Conservation (phyloP, 1,284 basidiomycete species). For the Ustilago tritici region DNA sequence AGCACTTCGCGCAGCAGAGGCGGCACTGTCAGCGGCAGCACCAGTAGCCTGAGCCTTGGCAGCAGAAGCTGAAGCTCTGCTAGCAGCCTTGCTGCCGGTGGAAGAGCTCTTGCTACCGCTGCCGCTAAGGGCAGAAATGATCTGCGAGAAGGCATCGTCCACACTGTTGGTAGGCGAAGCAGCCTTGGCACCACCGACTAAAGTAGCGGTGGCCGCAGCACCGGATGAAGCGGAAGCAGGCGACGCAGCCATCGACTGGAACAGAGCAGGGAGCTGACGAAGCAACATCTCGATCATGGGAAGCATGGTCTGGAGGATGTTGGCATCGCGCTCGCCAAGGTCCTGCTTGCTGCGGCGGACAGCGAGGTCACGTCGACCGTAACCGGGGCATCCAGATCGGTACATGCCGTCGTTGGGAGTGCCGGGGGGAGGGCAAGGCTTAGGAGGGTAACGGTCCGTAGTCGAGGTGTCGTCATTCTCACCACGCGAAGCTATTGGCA, state of each 20-base stretch:
- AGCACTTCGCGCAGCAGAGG: constrained; percentile 36
- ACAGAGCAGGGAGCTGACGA: constrained; percentile 38
- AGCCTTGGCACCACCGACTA: constrained; percentile 20
- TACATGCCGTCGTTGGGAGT: constrained; percentile 60
- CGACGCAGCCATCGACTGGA: constrained; percentile 25
- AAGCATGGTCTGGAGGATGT: constrained; percentile 40
- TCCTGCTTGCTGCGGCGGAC: constrained; percentile 32
- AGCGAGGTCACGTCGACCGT: constrained; percentile 52
- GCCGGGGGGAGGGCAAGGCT: constrained; percentile 48
- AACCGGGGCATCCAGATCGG: constrained; percentile 58
- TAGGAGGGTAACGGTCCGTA: constrained; percentile 28
- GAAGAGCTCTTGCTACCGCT: constrained; percentile 4
- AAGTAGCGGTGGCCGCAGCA: constrained; percentile 30
- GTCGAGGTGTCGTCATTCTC: constrained; percentile 27
- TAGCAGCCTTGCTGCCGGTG: constrained; percentile 18
- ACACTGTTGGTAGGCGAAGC: constrained; percentile 31
- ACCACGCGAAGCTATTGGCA: constrained; percentile 49
- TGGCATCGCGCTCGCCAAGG: constrained; percentile 44
- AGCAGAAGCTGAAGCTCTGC: neutral
- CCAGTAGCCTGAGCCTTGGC: constrained; percentile 17
- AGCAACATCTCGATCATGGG: constrained; percentile 56
- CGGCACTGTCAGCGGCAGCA: constrained; percentile 10
- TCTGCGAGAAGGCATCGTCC: constrained; percentile 40
- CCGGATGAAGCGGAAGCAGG: constrained; percentile 20
- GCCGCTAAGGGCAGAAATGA: constrained; percentile 37